Base-by-base conservation (phyloP, 495 filamentous ascomycete genomes). In the Astrothelium macrocarpum region DNA sequence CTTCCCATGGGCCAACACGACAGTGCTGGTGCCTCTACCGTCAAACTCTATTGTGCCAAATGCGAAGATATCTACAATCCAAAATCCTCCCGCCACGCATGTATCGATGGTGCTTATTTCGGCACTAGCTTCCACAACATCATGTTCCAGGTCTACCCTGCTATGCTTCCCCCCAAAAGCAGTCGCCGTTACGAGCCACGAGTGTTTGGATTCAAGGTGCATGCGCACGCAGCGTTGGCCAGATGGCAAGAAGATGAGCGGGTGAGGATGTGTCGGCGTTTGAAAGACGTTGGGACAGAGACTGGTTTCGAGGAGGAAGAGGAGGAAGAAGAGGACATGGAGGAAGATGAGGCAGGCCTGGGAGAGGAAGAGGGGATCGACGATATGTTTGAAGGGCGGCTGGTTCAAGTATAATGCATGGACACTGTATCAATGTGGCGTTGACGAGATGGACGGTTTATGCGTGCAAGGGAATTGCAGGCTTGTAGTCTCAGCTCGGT, bases 61-160 rank as follows among this genome's bases (percentile, higher is more conserved):
- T 99, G 94, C 80, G 94, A 99, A 79, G 94, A 99, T 71, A 85
- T 96, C 62, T 99, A 99, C 82, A 97, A 97, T 75, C 94, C 94
- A 34, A 99, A 99, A 76, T 97, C 94, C 5, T 94, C 92, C 14
- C 90, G 94, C 58, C 94, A 99, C 74, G 88, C 90, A 49, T 82
- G 85, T 58, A 96, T 99, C 73, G 94, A 99, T 74, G 94, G 94
- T 62, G 94, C 94, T 62, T 98, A 97, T 80, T 98, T 97, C 62
- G 94, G 95, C 62, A 90, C 94, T 45, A 93, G 89, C 5, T 98
- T 98, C 81, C 93, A 96, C 80, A 96, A 96, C 73, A 97, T 98
- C 75, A 84, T 98, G 61, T 97, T 97, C 81, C 94, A 98, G 76
- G 94, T 97, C 32, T 97, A 97, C 70, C 94, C 95, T 1, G 85